Conservation (phyloP, 2,329 filamentous ascomycete genomes). For the Samsoniella hepiali region DNA sequence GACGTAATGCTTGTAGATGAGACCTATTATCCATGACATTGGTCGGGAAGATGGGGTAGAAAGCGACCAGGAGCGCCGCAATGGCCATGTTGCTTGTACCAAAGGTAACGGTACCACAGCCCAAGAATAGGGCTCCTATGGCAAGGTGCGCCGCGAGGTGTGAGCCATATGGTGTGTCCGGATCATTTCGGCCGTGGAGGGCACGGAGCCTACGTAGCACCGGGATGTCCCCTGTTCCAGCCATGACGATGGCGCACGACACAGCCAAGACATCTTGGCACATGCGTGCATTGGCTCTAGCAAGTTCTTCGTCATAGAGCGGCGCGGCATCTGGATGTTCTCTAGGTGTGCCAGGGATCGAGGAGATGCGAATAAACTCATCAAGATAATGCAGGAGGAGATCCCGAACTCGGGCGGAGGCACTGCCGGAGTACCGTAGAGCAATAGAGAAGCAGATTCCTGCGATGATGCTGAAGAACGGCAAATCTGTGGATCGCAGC, state of each 20-base stretch:
- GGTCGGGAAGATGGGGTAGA: slow-evolving; percentile 90
- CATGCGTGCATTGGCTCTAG: slow-evolving; percentile 79
- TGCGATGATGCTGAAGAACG: slow-evolving; percentile 88
- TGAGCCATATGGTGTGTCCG: slow-evolving; percentile 85
- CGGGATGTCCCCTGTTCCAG: slow-evolving; percentile 84
- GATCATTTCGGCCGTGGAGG: slow-evolving; percentile 81
- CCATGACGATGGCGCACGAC: slow-evolving; percentile 85
- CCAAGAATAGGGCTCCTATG: slow-evolving; percentile 85
- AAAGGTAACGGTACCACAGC: slow-evolving; percentile 88
- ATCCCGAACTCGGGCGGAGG: slow-evolving; percentile 68
- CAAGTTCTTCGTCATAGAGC: slow-evolving; percentile 79
- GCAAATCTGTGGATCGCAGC: slow-evolving; percentile 78
- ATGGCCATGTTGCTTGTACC: slow-evolving; percentile 84
- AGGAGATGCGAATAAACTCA: slow-evolving; percentile 75
- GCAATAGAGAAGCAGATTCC: slow-evolving; percentile 82
- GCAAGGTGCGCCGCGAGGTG: slow-evolving; percentile 92
- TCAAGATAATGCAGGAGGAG: slow-evolving; percentile 81
- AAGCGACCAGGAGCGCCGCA: slow-evolving; percentile 80
- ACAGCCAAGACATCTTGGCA: slow-evolving; percentile 87
- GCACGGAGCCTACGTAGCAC: slow-evolving; percentile 82
- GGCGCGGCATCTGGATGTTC: slow-evolving; percentile 30
- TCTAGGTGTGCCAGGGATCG: slow-evolving; percentile 43
- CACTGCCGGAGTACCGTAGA: slow-evolving; percentile 71
- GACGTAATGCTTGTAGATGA: slow-evolving; percentile 92
- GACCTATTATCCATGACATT: slow-evolving; percentile 90